Evolutionary conservation across 176 grass and related monocot species (phyloP), one percentile per base, ranked within the genome.

Genomic region (Bolboschoenus planiculmis): DNA sequence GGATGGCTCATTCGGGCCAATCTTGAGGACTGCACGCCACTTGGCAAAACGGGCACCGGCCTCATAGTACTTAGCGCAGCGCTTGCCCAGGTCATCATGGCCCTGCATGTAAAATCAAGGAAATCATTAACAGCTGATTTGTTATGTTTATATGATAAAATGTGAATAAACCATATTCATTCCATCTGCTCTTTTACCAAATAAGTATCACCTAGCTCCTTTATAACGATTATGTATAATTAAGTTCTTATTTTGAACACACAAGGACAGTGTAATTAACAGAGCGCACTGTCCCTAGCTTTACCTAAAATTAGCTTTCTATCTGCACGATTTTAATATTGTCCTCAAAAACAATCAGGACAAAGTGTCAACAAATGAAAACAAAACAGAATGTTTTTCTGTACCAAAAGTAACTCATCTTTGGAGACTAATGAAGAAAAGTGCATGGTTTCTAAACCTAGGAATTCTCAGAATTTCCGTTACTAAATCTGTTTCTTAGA

Each of bases 21-120:
- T 96, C 44, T 96, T 96, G 59, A 96, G 93, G 80, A 96, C 93
- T 1, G 90, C 93, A 23, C 93, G 93, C 93, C 93, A 96, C 90
- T 96, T 96, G 78, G 93, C 93, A 72, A 96, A 96, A 80, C 93
- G 90, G 73, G 93, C 93, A 74, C 93, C 93, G 0, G 93, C 93
- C 85, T 92, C 93, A 0, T 96, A 96, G 85, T 92, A 96, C 80
- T 96, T 96, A 26, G 88, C 86, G 4, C 93, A 96, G 75, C 93
- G 93, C 80, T 96, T 96, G 86, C 88, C 93, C 24, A 96, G 93
- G 67, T 96, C 93, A 82, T 96, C 93, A 39, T 89, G 87, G 51
- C 93, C 93, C 75, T 82, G 58, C 24, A 63, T 31, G 18, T 21
- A 47, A 7, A 64, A 82, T 31, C 9, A 21, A 82, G 4, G 58